phyloP scores from a whole-genome alignment of 345 rosid species.

The Clarkia xantiana region DNA sequence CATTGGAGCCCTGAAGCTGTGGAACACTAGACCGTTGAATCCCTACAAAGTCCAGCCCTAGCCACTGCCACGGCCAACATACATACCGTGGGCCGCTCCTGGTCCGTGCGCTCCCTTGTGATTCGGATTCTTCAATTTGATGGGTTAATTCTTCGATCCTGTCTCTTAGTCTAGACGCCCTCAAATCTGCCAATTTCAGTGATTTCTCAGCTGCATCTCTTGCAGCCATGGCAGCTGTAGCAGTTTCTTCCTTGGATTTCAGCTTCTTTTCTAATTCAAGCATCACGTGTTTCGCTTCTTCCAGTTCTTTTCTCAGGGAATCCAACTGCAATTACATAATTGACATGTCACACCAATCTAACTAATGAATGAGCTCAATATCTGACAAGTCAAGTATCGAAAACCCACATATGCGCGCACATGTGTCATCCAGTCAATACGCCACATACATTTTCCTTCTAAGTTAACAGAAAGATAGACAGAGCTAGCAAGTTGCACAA shows the following conservation, averaged over 20 bases:
- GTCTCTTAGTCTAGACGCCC: constrained; percentile 83
- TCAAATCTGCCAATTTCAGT: constrained; percentile 64
- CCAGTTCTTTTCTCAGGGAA: constrained; percentile 61
- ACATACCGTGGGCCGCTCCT: constrained; percentile 48
- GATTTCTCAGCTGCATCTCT: constrained; percentile 99
- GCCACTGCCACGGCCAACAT: constrained; percentile 99
- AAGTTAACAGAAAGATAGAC: too few species aligned
- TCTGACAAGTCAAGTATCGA: too few species aligned
- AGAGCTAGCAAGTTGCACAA: too few species aligned
- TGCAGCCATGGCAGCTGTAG: constrained; percentile 93
- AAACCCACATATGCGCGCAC: too few species aligned
- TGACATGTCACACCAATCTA: neutral
- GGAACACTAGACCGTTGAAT: constrained; percentile 28
- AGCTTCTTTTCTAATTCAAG: constrained; percentile 77
- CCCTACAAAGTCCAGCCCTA: constrained; percentile 85
- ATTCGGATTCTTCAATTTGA: constrained; percentile 73
- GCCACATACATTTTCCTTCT: too few species aligned
- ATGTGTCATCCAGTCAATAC: too few species aligned
- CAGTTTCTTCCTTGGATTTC: constrained; percentile 91
- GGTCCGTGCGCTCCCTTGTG: constrained; percentile 38
- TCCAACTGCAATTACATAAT: constrained; percentile 31
- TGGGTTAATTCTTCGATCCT: constrained; percentile 77
- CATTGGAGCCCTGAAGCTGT: constrained; percentile 41
- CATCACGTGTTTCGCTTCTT: constrained; percentile 67
- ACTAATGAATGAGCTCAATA: neutral